Conservation (phyloP, 2,329 filamentous ascomycete species). For the Diaporthe amygdali region DNA sequence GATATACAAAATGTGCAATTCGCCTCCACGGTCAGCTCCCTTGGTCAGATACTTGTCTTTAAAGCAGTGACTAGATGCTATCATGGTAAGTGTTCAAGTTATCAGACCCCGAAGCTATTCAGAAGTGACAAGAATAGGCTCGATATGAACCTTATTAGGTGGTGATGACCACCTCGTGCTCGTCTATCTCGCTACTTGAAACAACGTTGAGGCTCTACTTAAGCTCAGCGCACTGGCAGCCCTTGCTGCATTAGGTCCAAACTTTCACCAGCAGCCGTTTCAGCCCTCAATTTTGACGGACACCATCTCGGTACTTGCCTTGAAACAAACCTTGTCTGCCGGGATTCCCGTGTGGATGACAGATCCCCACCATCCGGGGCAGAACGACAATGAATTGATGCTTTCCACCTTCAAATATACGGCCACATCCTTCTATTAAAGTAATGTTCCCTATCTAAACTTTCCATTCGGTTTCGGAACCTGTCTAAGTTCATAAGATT, state of each 20-base stretch:
- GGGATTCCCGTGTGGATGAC: neutral
- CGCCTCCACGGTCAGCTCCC: no score
- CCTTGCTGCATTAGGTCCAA: neutral
- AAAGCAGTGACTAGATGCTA: neutral
- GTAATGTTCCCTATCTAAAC: neutral
- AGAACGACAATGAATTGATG: neutral
- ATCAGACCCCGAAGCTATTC: neutral
- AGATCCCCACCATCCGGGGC: neutral
- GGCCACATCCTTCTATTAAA: neutral
- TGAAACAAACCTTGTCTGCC: slow-evolving; percentile 8
- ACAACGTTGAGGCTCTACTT: slow-evolving; percentile 1
- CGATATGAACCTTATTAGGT: neutral
- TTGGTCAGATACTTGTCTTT: no score
- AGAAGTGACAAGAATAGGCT: neutral
- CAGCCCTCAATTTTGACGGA: neutral
- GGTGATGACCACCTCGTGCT: no score
- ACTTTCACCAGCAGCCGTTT: slow-evolving; percentile 1
- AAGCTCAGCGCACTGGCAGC: slow-evolving; percentile 8
- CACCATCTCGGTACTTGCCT: neutral
- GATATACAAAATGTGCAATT: no score
- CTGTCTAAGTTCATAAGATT: neutral
- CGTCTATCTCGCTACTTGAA: neutral
- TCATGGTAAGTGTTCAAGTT: neutral
- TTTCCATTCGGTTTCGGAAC: neutral
- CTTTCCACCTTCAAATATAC: neutral